These are phyloP conservation scores for Micractinium conductrix DNA, from an alignment of 139 green algal genomes.

Conservation along the genomic window DNA sequence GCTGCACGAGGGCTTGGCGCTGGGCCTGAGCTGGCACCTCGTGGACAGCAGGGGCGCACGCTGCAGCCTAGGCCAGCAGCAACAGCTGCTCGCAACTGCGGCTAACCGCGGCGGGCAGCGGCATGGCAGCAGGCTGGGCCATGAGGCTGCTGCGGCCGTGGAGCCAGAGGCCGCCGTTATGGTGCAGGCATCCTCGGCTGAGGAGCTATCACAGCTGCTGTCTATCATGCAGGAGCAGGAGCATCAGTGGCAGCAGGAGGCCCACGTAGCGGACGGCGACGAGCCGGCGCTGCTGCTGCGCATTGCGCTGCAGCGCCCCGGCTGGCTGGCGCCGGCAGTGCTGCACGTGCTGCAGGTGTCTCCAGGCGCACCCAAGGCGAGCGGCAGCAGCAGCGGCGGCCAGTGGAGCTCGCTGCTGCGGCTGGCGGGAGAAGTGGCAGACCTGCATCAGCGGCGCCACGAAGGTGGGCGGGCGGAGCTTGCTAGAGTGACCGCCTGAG, in stretches of 20 bases:
- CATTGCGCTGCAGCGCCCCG: too few relatives aligned
- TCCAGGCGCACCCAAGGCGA: too few relatives aligned
- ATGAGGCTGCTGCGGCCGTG: neutral
- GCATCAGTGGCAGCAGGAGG: neutral
- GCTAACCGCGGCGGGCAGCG: neutral
- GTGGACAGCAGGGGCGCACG: neutral
- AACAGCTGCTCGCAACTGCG: neutral
- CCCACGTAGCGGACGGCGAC: neutral
- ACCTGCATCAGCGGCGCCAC: conserved; percentile 8
- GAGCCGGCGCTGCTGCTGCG: neutral
- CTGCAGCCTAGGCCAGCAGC: too few relatives aligned
- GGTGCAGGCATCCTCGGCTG: neutral
- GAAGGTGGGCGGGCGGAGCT: conserved; percentile 1
- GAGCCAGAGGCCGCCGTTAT: neutral
- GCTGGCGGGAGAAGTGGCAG: conserved; percentile 4
- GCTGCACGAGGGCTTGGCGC: neutral
- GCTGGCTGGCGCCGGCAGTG: neutral
- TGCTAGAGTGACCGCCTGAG: too few relatives aligned
- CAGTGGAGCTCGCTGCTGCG: neutral
- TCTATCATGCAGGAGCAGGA: neutral
- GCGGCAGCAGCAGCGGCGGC: neutral
- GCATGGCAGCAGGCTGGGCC: neutral
- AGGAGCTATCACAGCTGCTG: conserved; percentile 7
- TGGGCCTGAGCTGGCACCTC: conserved; percentile 27
- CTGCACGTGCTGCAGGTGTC: conserved; percentile 17